phyloP scores from a whole-genome alignment of 495 filamentous ascomycete genomes.

The Penicillium alfredii region DNA sequence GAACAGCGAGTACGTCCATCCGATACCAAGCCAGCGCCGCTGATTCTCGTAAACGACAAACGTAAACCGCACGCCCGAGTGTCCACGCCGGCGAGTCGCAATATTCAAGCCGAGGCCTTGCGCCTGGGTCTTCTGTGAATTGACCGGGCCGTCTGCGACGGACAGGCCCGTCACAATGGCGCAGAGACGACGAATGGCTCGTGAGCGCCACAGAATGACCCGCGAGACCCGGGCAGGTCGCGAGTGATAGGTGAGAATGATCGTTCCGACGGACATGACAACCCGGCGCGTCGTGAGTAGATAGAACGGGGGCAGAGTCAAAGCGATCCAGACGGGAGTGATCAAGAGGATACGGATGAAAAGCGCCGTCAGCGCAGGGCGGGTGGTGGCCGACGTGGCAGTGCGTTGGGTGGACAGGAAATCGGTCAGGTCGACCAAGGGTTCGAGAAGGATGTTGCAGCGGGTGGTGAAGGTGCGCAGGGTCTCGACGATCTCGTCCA shows the following conservation, averaged over 20 bases:
- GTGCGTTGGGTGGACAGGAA: conserved; percentile 89
- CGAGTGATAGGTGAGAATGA: conserved; percentile 86
- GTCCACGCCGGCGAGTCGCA: conserved; percentile 46
- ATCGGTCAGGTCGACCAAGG: conserved; percentile 79
- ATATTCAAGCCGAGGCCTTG: conserved; percentile 42
- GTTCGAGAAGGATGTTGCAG: conserved; percentile 88
- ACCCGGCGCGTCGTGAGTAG: conserved; percentile 86
- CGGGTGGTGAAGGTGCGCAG: conserved; percentile 80
- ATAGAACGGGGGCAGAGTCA: conserved; percentile 74
- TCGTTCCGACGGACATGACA: conserved; percentile 69
- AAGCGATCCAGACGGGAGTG: conserved; percentile 77
- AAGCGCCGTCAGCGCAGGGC: conserved; percentile 82
- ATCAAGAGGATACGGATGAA: conserved; percentile 84
- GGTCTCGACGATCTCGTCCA: conserved; percentile 95
- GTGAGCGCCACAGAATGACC: conserved; percentile 85
- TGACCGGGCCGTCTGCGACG: conserved; percentile 45
- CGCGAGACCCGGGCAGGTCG: conserved; percentile 78
- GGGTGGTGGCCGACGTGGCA: conserved; percentile 84
- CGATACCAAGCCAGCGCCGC: conserved; percentile 87
- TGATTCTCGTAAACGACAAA: conserved; percentile 97
- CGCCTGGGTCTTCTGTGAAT: conserved; percentile 24
- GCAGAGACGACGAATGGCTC: conserved; percentile 58
- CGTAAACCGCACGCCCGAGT: conserved; percentile 80
- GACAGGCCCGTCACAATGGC: conserved; percentile 71
- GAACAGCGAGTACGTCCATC: conserved; percentile 89